Base-by-base conservation (phyloP, 176 grass and related monocot species). In the Echinochloa phyllopogon region DNA sequence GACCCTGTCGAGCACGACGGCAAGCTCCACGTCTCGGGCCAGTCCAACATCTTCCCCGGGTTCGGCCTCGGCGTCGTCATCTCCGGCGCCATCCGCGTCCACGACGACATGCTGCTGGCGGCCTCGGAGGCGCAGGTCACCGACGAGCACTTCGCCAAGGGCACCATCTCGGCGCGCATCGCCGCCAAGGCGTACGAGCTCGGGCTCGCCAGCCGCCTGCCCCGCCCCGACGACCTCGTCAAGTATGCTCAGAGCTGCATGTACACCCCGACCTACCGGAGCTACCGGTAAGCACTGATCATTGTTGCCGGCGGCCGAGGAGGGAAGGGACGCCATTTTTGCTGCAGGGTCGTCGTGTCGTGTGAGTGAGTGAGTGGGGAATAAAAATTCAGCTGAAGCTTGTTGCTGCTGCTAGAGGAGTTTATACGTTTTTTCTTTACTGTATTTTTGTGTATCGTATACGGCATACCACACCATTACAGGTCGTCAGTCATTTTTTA, bases 241-340 rank as follows among this genome's bases (percentile, higher is more conserved):
- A 91, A 95, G 79, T 94, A 95, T 66, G 93, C 96, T 3, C 80
- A 94, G 93, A 98, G 93, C 66, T 96, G 91, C 91, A 98, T 95
- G 91, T 96, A 98, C 91, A 92, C 89, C 56, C 96, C 93, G 11
- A 5, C 73, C 36, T 98, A 98, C 86, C 93, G 89, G 80, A 90
- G 44, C 72, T 95, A 94, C 86, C 63, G 93, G 65, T 73, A 73
- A n/a, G n/a, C 14, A 1, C 5, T 85, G 56, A n/a, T n/a, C n/a
- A 3, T 8, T 17, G 11, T 67, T 0, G 37, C 14, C 33, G 6
- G 23, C 43, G 21, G 33, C 11, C 11, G 2, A 14, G 20, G 20
- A 76, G 21, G 38, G 38, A 16, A 51, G 45, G 4, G 12, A 15
- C 20, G 3, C 6, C 8, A 38, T 66, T 20, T 13, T 24, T 38